Evolutionary conservation across 352 stramenopile species (phyloP).

Genomic region (Aphanomyces cochlioides): DNA sequence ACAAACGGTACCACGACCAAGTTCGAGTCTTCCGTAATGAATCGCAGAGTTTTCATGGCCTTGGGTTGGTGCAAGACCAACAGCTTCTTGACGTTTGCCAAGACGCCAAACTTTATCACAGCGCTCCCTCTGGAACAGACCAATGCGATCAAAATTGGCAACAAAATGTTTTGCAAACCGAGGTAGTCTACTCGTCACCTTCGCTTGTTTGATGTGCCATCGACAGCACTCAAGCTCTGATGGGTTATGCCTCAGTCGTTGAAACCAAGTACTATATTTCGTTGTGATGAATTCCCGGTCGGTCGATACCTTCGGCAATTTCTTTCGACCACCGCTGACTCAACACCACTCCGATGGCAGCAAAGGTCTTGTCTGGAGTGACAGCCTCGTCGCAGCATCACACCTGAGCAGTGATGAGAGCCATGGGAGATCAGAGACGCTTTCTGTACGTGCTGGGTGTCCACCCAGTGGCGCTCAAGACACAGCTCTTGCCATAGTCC

Average conservation of each 20-base stretch:
- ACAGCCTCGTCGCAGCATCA: background rate
- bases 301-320: background rate
- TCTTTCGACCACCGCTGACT: conserved; percentile 7
- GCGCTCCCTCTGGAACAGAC: conserved; percentile 22
- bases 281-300: background rate
- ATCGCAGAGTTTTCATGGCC: conserved; percentile 20
- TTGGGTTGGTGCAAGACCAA: conserved; percentile 23
- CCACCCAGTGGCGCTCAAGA: background rate
- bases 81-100: conserved; percentile 17
- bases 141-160: conserved; percentile 28
- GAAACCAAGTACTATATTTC: background rate
- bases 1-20: background rate
- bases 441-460: conserved; percentile 6
- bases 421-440: too few species aligned
- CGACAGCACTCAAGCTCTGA: conserved; percentile 20
- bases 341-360: background rate
- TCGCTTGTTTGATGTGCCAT: background rate
- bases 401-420: background rate
- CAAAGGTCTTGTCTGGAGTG: background rate
- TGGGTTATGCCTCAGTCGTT: conserved; percentile 22
- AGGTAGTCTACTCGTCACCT: background rate
- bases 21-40: too few species aligned
- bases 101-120: conserved; percentile 5
- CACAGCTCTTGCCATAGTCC: background rate
- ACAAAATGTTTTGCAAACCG: conserved; percentile 29